Base-by-base conservation (phyloP, 495 filamentous ascomycete genomes). In the Pseudomonodictys pantanalensis region DNA sequence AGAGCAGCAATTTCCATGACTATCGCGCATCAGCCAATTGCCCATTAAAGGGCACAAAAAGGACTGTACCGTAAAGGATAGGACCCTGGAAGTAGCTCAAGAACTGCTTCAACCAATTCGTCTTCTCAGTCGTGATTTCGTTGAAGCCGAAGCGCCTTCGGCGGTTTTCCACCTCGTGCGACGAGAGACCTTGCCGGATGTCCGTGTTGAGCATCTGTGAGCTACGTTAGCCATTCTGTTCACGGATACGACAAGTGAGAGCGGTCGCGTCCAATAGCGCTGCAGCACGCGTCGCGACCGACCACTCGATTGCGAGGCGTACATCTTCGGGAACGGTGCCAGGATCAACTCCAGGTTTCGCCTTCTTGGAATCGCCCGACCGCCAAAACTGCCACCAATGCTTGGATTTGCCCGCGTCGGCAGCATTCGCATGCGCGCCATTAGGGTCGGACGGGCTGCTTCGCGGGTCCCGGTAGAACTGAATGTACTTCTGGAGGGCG, bases 1-100 rank as follows among this genome's bases (percentile, higher is more conserved):
- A 90, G 72, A 64, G 89, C 87, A 78, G 88, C 88, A 67, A 92
- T 68, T 83, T 92, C 87, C 88, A 92, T 91, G 69, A 90, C 88
- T 91, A 67, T 48, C 76, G 70, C 41, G 30, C 32, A 47, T 12
- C 23, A 47, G 30, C 46, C 46, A 54, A 52, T 52, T 20, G 59
- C n/a, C 10, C 46, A 41, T 30, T n/a, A 48, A 46, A 50, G 9
- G 30, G 24, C 4, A 65, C 22, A 12, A 29, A 20, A 11, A 24
- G 33, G 55, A 49, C 74, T 81, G 71, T 77, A 90, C 88, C 87
- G 77, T 90, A 91, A 51, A 92, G 85, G 77, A 92, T 89, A 58
- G 88, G 88, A 70, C 88, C 88, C 68, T 78, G 83, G 79, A 92
- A 92, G 75, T 86, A 92, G 71, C 83, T 79, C 60, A 91, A 74